These are phyloP conservation scores for Sporothrix protearum DNA, from an alignment of 2,329 filamentous ascomycete species.

Conservation along the genomic window DNA sequence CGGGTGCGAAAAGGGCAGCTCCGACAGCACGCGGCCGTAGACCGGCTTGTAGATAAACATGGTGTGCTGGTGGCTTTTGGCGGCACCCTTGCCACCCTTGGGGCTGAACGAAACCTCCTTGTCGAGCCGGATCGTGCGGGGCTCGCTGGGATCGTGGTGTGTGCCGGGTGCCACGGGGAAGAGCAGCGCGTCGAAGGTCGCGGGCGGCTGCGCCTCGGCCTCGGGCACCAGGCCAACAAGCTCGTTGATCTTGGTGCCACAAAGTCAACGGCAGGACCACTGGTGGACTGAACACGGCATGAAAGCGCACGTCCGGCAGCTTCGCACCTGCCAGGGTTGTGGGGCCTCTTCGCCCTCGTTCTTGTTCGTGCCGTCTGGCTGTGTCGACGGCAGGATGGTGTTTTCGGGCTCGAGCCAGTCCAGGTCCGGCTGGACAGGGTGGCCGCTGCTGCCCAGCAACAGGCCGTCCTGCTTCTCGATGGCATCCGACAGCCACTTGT, in stretches of 20 bases:
- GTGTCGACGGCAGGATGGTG: slow-evolving; percentile 31
- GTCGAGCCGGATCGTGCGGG: slow-evolving; percentile 51
- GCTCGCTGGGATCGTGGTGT: slow-evolving; percentile 55
- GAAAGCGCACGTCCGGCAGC: slow-evolving; percentile 69
- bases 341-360: slow-evolving; percentile 27
- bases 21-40: slow-evolving; percentile 62
- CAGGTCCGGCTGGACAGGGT: slow-evolving; percentile 39
- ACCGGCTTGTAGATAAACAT: slow-evolving; percentile 70
- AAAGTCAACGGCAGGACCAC: slow-evolving; percentile 64
- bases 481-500: slow-evolving; percentile 67
- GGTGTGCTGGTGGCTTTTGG: slow-evolving; percentile 51
- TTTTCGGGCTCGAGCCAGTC: slow-evolving; percentile 73
- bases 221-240: slow-evolving; percentile 49
- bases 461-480: slow-evolving; percentile 57
- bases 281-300: slow-evolving; percentile 70
- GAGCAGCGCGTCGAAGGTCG: slow-evolving; percentile 56
- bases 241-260: slow-evolving; percentile 60
- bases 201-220: slow-evolving; percentile 40
- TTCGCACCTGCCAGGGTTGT: slow-evolving; percentile 46
- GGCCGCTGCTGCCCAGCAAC: slow-evolving; percentile 34
- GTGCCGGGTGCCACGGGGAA: slow-evolving; percentile 52
- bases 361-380: slow-evolving; percentile 22
- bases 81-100: not conserved
- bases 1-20: slow-evolving; percentile 74
- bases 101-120: slow-evolving; percentile 44